Evolutionary conservation across 768 basidiomycete genomes (phyloP), one percentile per base, ranked within the genome.

Genomic region (Thelephora ganbajun): DNA sequence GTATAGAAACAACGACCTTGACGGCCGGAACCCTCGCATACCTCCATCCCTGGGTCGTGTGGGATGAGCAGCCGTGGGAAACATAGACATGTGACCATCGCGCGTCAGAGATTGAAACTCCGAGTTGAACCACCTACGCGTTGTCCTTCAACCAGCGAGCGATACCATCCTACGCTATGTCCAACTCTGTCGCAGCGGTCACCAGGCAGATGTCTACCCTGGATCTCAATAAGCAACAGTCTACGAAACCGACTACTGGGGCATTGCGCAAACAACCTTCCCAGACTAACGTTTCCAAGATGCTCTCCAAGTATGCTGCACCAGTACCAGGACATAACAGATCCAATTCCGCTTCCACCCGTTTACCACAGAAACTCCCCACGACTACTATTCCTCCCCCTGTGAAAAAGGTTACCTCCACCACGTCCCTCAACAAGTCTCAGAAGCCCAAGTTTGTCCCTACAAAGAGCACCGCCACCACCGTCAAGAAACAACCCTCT

Each of bases 251-350:
- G 37, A 39, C 51, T 53, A 64, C 51, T 26, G 56, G 48, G 64
- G 68, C 54, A 46, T 69, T 53, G 51, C 59, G 62, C 53, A 84
- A 83, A 56, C 74, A 77, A 22, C 61, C 76, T 18, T 73, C 72
- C 54, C 77, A 81, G 56, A 58, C 68, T 2, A 77, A 73, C 54
- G 79, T 85, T 20, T 67, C 79, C 11, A 87, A 85, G 59, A 70
- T 86, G 11, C 70, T 84, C 49, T 77, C 79, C 1, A 88, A 87
- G 65, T 86, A 73, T 54, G 80, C 79, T 9, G 73, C 81, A 2
- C 80, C 83, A 0, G 76, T 79, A 53, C 72, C 76, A 5, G 39
- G 39, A 1, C 5, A 9, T 22, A 41, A 6, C 9, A 69, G 54
- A 23, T 54, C 57, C 11, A 64, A 64, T 49, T 48, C 64, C 1